Evolutionary conservation across 2,329 filamentous ascomycete species (phyloP), one percentile per base, ranked within the genome.

Genomic region (Epichloe hybrida): DNA sequence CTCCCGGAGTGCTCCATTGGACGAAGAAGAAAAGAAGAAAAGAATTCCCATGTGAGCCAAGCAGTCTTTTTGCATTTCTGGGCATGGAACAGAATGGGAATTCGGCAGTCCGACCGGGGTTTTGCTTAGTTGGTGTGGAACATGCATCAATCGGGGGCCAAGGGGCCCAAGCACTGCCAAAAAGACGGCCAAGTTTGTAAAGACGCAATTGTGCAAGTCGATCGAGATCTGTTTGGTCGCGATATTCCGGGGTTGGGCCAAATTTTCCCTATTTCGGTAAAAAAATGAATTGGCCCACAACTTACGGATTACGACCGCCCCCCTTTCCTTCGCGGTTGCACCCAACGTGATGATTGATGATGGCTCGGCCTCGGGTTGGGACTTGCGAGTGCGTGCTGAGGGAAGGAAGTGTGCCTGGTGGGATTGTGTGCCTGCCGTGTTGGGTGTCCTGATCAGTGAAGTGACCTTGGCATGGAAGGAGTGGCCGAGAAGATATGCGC

Each of bases 221-320:
- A 50, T 42, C 34, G 5, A 48, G 45, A 38, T 38, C 40, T 27
- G 46, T 4, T 20, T n/a, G 42, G 42, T 27, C n/a, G 17, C n/a
- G n/a, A 45, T 35, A 39, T 36, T 7, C 20, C 31, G 46, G 46
- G 40, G 46, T 50, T 50, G 40, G 17, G 40, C 50, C 44, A 7
- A 23, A 49, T 35, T 49, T 17, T 49, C 41, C 43, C 43, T n/a
- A 23, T 51, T 51, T 40, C n/a, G 43, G 46, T 31, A 49, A 45
- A 49, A 45, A 23, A 17, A 17, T 21, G 21, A 36, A 27, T 42
- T 6, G 36, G 43, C 23, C 45, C 39, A 39, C 46, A 27, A 39
- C 20, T 1, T 2, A 27, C 23, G 23, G 23, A 27, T 27, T 27
- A 23, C 21, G 5, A 35, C 42, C 1, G 9, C 27, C 9, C 42